Evolutionary conservation across 306 rosid species (phyloP), one percentile per base, ranked within the genome.

Genomic region (Glycyrrhiza uralensis): DNA sequence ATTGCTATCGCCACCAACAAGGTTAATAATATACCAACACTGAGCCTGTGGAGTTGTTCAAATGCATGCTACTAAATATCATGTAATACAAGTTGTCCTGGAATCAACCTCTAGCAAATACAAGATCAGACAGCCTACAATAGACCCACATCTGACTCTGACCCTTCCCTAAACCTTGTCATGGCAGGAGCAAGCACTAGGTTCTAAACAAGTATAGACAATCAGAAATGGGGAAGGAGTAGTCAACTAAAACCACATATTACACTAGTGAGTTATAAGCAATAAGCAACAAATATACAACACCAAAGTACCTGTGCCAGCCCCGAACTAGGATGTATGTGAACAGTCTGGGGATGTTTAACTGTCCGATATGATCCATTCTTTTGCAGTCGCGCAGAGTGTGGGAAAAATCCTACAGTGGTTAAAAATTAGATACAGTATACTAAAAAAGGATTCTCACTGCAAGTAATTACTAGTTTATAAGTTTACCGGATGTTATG

Each of bases 291-390:
- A 29, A 47, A 33, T 30, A 52, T 38, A 60, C 10, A 52, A 58
- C 20, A 57, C 5, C 2, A 45, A 69, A 33, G 35, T 76, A 90
- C 98, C 88, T 91, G 92, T 36, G 96, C 83, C 39, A 94, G 76
- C 66, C 99, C 99, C 2, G 96, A 88, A 82, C 96, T 94, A 29
- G 99, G 97, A 65, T 94, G 99, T 86, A 94, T 89, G 70, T 94
- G 87, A 72, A 94, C 99, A 22, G 96, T 89, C 78, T 94, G 96
- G 1, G 90, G 86, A 79, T 83, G 92, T 75, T 89, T 94, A 6
- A 89, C 79, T 0, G 96, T 89, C 51, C 93, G 83, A 68, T 94
- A 94, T 47, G 93, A 83, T 55, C 97, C 99, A 71, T 80, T 86
- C 87, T 94, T 91, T 68, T 91, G 99, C 73, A 91, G 70, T 62